Conservation (phyloP, 148 eudicot species). For the Rhododendron simsii region DNA sequence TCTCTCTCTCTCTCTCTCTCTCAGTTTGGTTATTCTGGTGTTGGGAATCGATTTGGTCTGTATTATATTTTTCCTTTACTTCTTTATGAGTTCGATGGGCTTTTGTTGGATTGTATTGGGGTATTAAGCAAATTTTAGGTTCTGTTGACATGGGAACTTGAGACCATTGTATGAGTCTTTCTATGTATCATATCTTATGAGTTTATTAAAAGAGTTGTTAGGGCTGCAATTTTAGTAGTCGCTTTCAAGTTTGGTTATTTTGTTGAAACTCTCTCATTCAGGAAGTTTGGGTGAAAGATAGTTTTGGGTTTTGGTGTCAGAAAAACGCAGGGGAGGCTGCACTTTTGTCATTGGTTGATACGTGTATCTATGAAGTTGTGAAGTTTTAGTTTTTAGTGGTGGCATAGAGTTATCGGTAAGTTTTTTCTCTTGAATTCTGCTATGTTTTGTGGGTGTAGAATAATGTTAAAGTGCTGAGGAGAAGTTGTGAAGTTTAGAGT, state of each 20-base stretch:
- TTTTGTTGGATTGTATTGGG: background rate
- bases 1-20: no score
- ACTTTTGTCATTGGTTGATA: background rate
- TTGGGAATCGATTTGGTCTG: background rate
- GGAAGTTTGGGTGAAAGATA: background rate
- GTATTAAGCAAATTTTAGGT: background rate
- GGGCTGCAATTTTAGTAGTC: background rate
- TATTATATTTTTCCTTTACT: background rate
- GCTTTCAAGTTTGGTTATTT: background rate
- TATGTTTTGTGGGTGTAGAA: background rate
- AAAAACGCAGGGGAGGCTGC: background rate
- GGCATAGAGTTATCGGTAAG: background rate
- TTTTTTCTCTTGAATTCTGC: background rate
- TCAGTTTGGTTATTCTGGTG: background rate
- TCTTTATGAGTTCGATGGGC: background rate
- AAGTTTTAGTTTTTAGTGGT: background rate
- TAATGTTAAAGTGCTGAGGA: background rate
- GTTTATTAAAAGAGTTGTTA: background rate
- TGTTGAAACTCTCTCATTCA: background rate
- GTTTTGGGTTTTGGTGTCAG: background rate
- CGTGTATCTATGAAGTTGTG: background rate
- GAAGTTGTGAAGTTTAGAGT: background rate
- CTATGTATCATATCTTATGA: background rate
- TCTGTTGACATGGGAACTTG: background rate
- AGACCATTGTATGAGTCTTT: background rate